These are phyloP conservation scores for Stylosanthes scabra DNA, from an alignment of 331 rosid genomes.

Conservation along the genomic window DNA sequence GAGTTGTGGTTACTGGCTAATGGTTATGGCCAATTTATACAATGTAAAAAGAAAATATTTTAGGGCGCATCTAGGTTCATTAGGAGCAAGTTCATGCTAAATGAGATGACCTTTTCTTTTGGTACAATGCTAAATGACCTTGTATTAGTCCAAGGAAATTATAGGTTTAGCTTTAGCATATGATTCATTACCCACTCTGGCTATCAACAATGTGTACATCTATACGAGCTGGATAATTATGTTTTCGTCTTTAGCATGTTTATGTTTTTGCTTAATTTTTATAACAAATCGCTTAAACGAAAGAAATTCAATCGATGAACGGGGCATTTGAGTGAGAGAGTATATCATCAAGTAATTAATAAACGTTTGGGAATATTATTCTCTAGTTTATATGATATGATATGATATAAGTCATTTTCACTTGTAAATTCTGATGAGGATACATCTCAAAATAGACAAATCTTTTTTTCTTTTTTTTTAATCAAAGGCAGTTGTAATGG, in stretches of 20 bases:
- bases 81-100: constrained; percentile 43
- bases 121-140: background rate
- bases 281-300: background rate
- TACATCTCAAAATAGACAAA: too few species aligned
- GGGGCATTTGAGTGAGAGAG: too few species aligned
- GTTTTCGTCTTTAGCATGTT: constrained; percentile 37
- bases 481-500: too few species aligned
- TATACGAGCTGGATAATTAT: constrained; percentile 60
- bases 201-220: constrained; percentile 62
- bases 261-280: background rate
- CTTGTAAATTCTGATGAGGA: background rate
- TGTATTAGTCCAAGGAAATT: constrained; percentile 49
- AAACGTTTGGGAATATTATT: too few species aligned
- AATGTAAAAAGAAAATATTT: constrained; percentile 48
- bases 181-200: constrained; percentile 47
- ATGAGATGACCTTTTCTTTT: constrained; percentile 21
- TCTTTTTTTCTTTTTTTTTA: too few species aligned
- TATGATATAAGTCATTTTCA: background rate
- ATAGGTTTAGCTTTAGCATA: constrained; percentile 64
- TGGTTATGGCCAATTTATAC: constrained; percentile 41
- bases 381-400: background rate
- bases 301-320: background rate
- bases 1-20: background rate
- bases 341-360: too few species aligned
- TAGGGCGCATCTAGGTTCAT: constrained; percentile 36